These are phyloP conservation scores for Wickerhamomyces xylosicus DNA, from an alignment of 805 yeast genomes.

Conservation along the genomic window DNA sequence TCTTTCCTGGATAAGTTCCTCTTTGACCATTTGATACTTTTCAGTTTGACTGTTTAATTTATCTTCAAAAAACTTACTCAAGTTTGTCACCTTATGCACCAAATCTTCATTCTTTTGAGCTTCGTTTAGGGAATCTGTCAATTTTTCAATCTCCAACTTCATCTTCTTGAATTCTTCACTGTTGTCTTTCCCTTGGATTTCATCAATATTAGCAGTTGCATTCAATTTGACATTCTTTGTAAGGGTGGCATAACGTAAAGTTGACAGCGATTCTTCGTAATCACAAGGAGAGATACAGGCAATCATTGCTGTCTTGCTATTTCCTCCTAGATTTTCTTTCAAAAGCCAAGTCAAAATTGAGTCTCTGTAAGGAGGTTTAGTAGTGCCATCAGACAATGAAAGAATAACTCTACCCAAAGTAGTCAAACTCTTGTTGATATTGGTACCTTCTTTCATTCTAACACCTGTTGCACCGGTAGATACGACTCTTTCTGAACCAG, in stretches of 20 bases:
- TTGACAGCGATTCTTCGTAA: conserved; percentile 67
- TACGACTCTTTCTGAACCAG: conserved; percentile 68
- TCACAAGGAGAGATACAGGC: conserved; percentile 79
- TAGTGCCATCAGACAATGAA: conserved; percentile 30
- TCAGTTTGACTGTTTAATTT: conserved; percentile 18
- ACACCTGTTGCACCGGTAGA: conserved; percentile 52
- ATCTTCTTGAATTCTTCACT: conserved; percentile 7
- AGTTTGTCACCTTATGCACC: conserved; percentile 11
- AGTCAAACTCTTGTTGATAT: conserved; percentile 69
- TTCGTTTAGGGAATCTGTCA: conserved; percentile 12
- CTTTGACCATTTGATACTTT: conserved; percentile 14
- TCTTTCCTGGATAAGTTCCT: conserved; percentile 4
- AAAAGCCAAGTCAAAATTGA: conserved; percentile 66
- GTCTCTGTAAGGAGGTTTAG: conserved; percentile 38
- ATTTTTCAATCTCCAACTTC: conserved; percentile 12
- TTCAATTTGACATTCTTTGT: conserved; percentile 59
- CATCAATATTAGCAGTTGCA: conserved; percentile 38
- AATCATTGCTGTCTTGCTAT: conserved; percentile 81
- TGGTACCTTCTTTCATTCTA: conserved; percentile 63
- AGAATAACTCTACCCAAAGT: conserved; percentile 66
- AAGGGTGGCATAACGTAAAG: conserved; percentile 68
- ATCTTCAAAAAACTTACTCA: conserved; percentile 18
- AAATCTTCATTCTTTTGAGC: conserved; percentile 14
- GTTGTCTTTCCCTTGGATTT: conserved; percentile 6
- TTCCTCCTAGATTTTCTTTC: conserved; percentile 72